Base-by-base conservation (phyloP, 176 grass and related monocot species). In the Chrysopogon serrulatus region DNA sequence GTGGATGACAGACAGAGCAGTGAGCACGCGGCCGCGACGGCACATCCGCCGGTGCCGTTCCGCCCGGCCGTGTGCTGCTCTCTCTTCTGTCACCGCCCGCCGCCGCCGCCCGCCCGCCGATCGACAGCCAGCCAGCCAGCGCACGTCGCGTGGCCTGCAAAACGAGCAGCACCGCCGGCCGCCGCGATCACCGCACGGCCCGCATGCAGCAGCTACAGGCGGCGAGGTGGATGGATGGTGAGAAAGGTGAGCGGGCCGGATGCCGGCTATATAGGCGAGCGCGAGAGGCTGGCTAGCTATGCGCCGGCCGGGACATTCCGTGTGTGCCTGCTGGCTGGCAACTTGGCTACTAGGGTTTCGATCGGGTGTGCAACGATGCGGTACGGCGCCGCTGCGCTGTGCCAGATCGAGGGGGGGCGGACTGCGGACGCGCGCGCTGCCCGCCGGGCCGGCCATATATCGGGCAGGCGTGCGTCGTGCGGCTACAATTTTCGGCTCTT, bases 21-120 rank as follows among this genome's bases (percentile, higher is more conserved):
- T 91, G 86, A 91, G 90, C 86, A 91, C 90, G 90, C 90, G 82
- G 65, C 86, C 81, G 86, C 86, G 85, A 91, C 90, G 85, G 86
- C 90, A 91, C 83, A 78, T 80, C 79, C 65, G 44, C 17, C 77
- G 86, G 86, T 91, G 89, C 85, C 85, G 89, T 77, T 41, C 78
- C 44, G 85, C 78, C 84, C 88, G 88, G 82, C 90, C 85, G 90
- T 81, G 90, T 91, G 90, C 90, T 91, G n/a, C 90, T 88, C 90
- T 91, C 90, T 91, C 90, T 91, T 91, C 90, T 91, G 90, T 91
- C 90, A 91, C 77, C 85, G 71, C 54, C 65, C 85, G 16, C 89
- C 23, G 76, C 49, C 51, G 51, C 44, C 62, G 74, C 17, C 33
- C 56, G n/a, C 30, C 54, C 23, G 30, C 66, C 31, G 8, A 30